Conservation (phyloP, 495 filamentous ascomycete genomes). For the Penicillium manginii region DNA sequence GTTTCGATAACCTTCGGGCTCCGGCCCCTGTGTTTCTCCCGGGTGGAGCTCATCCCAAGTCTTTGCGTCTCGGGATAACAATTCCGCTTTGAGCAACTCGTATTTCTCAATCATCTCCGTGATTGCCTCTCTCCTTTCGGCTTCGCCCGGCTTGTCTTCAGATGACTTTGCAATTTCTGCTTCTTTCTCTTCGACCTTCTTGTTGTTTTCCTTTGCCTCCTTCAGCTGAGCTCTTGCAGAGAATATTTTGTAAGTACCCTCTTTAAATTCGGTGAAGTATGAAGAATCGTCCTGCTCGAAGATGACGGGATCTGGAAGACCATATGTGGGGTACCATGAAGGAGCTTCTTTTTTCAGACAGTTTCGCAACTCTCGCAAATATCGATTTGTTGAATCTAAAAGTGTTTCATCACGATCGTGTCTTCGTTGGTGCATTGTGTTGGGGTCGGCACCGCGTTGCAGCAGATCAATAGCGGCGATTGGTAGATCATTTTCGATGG, state of each 20-base stretch:
- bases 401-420: background rate
- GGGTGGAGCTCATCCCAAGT: constrained; percentile 67
- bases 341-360: constrained; percentile 39
- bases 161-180: background rate
- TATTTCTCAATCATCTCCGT: constrained; percentile 50
- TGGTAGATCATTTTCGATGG: constrained; percentile 54
- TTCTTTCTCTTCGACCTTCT: constrained; percentile 5
- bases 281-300: constrained; percentile 38
- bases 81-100: constrained; percentile 51
- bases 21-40: constrained; percentile 28
- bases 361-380: constrained; percentile 40
- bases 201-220: constrained; percentile 12
- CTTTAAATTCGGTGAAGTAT: constrained; percentile 45
- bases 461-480: constrained; percentile 59
- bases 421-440: constrained; percentile 44
- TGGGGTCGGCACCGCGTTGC: constrained; percentile 60
- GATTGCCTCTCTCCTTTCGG: constrained; percentile 57
- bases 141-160: constrained; percentile 34
- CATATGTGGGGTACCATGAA: background rate
- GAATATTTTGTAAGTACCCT: constrained; percentile 59
- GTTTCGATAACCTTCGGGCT: background rate
- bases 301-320: constrained; percentile 19
- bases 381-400: background rate
- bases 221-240: constrained; percentile 23
- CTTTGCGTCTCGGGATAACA: constrained; percentile 64